Conservation (phyloP, 805 yeast genomes). For the Spencermartinsiella europaea region DNA sequence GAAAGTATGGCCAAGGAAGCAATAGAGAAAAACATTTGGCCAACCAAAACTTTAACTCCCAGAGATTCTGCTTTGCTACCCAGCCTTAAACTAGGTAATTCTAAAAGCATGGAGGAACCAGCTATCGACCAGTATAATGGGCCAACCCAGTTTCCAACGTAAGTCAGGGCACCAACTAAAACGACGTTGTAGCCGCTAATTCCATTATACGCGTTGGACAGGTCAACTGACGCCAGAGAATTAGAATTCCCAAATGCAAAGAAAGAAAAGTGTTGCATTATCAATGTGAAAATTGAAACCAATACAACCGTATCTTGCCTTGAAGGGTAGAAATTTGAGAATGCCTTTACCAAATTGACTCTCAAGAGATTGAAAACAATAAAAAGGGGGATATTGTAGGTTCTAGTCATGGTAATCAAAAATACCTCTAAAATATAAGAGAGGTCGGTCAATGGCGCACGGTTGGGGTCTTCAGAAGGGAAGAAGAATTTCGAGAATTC, state of each 20-base stretch:
- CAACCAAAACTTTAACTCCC: conserved; percentile 5
- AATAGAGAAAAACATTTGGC: conserved; percentile 52
- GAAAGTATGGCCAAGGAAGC: conserved; percentile 53
- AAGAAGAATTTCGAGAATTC: conserved; percentile 17
- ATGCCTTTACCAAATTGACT: conserved; percentile 12
- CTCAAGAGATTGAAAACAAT: conserved; percentile 32
- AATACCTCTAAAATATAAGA: conserved; percentile 28
- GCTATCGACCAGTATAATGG: conserved; percentile 76
- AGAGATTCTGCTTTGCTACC: not conserved
- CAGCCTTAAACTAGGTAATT: conserved; percentile 13
- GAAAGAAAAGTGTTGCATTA: conserved; percentile 71
- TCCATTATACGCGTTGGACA: conserved; percentile 91
- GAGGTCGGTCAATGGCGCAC: conserved; percentile 11
- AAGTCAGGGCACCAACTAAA: conserved; percentile 72
- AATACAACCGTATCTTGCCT: conserved; percentile 17
- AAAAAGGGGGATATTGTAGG: conserved; percentile 53
- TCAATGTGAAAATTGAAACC: conserved; percentile 37
- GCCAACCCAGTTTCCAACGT: conserved; percentile 78
- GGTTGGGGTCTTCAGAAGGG: conserved; percentile 1
- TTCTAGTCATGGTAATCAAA: conserved; percentile 51
- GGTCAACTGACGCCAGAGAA: conserved; percentile 83
- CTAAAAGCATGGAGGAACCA: conserved; percentile 39
- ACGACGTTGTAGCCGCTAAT: conserved; percentile 61
- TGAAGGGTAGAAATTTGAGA: conserved; percentile 5
- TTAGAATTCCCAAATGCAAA: conserved; percentile 89